Percentiles rank a stretch among this genome's conserved stretches.
Conservation (phyloP, 2,329 filamentous ascomycete species). For the Lasiodiplodia gonubiensis region DNA sequence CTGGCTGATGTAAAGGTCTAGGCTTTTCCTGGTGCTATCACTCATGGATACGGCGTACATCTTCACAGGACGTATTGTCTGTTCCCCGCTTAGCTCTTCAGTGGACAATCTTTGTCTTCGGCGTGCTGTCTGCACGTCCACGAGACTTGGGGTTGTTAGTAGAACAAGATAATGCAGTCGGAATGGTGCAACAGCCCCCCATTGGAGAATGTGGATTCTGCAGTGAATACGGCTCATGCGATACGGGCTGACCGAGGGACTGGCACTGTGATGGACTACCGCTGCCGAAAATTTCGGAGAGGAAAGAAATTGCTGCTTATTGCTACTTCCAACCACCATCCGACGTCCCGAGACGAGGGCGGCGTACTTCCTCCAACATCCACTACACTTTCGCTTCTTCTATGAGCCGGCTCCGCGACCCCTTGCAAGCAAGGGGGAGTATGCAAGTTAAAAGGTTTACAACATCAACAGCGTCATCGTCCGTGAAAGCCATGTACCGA, state of each 20-base stretch:
- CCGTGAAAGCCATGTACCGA: conserved; percentile 26
- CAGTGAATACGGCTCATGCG: not conserved
- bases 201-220: not conserved
- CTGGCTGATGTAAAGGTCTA: conserved; percentile 38
- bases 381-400: conserved; percentile 27
- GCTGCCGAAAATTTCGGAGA: not conserved
- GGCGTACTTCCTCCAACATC: conserved; percentile 25
- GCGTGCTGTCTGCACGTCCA: not conserved
- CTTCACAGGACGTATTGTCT: not conserved
- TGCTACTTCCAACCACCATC: conserved; percentile 19
- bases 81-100: not conserved
- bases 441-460: conserved; percentile 48
- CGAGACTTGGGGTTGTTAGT: not conserved
- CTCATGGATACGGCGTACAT: not conserved
- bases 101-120: not conserved
- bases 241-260: not conserved
- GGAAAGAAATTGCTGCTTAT: conserved; percentile 22
- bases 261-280: not conserved
- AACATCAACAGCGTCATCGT: conserved; percentile 35
- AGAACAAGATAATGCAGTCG: not conserved
- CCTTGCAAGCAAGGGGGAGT: conserved; percentile 32
- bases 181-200: not conserved
- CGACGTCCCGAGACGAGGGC: conserved; percentile 22
- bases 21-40: not conserved
- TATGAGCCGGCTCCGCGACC: conserved; percentile 29